Conservation (phyloP, 2,329 filamentous ascomycete species). For the Fonsecaea monophora region DNA sequence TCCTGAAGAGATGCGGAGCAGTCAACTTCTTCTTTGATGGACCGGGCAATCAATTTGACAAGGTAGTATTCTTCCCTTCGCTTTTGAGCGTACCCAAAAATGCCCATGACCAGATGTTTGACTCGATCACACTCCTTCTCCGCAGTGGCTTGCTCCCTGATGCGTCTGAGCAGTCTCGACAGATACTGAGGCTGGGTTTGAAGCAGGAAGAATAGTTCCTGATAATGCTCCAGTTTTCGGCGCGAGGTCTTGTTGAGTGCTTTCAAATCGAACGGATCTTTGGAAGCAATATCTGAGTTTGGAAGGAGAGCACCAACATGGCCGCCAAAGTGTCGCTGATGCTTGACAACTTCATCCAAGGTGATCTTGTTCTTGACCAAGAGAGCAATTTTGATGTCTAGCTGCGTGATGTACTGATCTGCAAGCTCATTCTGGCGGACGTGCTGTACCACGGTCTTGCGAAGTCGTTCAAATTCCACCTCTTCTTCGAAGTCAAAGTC, state of each 20-base stretch:
- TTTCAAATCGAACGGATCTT: conserved; percentile 94
- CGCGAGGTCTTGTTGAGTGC: conserved; percentile 96
- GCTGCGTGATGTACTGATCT: conserved; percentile 96
- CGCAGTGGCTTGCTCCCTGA: conserved; percentile 81
- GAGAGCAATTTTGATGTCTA: conserved; percentile 98
- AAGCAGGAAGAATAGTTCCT: conserved; percentile 95
- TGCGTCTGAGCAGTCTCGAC: conserved; percentile 80
- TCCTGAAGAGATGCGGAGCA: conserved; percentile 76
- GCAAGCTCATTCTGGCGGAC: conserved; percentile 96
- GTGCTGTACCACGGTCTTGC: conserved; percentile 96
- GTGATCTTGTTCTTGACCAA: conserved; percentile 99
- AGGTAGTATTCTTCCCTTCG: conserved; percentile 96
- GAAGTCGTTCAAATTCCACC: conserved; percentile 90
- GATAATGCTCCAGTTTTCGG: conserved; percentile 94
- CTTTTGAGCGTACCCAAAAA: conserved; percentile 98
- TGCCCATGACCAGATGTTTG: conserved; percentile 91
- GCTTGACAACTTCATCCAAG: conserved; percentile 93
- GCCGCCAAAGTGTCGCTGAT: conserved; percentile 94
- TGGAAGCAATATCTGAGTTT: conserved; percentile 85
- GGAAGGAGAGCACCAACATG: conserved; percentile 83
- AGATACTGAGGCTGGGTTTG: conserved; percentile 97
- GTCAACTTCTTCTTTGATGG: conserved; percentile 85
- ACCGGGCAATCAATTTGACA: conserved; percentile 82
- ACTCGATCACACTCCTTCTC: conserved; percentile 94
- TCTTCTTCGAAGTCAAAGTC: conserved; percentile 99